phyloP scores from a whole-genome alignment of 768 basidiomycete genomes.

The Gloeopeniophorella convolvens region DNA sequence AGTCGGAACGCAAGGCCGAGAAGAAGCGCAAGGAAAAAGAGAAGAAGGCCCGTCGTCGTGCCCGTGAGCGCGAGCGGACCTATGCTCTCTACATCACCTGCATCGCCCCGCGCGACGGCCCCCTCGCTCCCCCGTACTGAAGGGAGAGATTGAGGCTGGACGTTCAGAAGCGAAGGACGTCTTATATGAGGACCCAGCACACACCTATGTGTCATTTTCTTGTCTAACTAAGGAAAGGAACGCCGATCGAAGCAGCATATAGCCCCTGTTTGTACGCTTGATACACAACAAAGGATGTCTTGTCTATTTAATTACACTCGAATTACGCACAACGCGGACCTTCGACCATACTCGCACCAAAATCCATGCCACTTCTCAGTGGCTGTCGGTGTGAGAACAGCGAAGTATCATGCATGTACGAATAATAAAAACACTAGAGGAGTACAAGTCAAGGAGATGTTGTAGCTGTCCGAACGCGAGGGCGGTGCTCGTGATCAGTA shows the following conservation, averaged over 20 bases:
- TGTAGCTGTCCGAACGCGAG: neutral
- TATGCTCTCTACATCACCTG: constrained; percentile 61
- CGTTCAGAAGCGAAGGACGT: neutral
- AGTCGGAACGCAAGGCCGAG: constrained; percentile 49
- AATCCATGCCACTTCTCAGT: neutral
- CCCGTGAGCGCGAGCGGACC: constrained; percentile 52
- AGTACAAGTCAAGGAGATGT: neutral
- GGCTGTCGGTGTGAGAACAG: neutral
- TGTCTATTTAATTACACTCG: neutral
- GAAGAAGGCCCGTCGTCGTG: constrained; percentile 53
- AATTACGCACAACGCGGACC: neutral
- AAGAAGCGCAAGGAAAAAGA: constrained; percentile 57
- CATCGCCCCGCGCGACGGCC: constrained; percentile 29
- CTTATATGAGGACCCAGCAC: neutral
- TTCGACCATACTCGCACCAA: neutral
- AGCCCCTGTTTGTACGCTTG: constrained; percentile 3
- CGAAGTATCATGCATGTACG: neutral
- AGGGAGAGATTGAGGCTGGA: neutral
- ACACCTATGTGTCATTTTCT: neutral
- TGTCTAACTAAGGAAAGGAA: neutral
- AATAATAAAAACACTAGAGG: neutral
- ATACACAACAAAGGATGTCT: neutral
- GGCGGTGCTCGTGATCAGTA: neutral
- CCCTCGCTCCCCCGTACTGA: constrained; percentile 16
- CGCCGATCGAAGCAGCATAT: neutral